Evolutionary conservation across 805 yeast species (phyloP).

Genomic region (Babjeviella inositovora): DNA sequence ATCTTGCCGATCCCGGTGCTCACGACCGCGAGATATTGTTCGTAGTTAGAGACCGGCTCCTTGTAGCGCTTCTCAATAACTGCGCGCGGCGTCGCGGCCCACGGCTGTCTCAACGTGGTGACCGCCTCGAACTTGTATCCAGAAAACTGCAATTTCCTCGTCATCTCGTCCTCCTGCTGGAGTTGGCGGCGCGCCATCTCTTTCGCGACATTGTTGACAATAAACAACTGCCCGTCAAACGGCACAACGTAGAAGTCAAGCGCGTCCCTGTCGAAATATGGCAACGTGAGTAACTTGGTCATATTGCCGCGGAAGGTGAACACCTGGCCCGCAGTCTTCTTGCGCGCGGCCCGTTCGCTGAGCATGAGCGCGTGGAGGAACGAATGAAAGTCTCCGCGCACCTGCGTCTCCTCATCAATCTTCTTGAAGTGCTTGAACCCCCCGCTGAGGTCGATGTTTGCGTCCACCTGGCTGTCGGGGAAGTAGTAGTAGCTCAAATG

Average conservation of each 20-base stretch:
- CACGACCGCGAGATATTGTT: slow-evolving; percentile 71
- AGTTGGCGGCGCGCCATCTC: slow-evolving; percentile 11
- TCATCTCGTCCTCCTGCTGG: slow-evolving; percentile 12
- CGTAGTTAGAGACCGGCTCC: slow-evolving; percentile 47
- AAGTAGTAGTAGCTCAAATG: slow-evolving; percentile 62
- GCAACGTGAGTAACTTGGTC: slow-evolving; percentile 55
- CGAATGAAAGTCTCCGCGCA: too few relatives aligned
- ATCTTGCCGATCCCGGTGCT: slow-evolving; percentile 70
- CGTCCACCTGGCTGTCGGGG: slow-evolving; percentile 56
- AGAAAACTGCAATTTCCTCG: slow-evolving; percentile 28
- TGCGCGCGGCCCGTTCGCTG: slow-evolving; percentile 13
- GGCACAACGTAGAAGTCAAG: slow-evolving; percentile 46
- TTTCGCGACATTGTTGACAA: slow-evolving; percentile 25
- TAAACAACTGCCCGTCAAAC: slow-evolving; percentile 64
- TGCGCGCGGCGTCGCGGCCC: slow-evolving; percentile 51
- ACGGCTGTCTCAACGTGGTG: slow-evolving; percentile 61
- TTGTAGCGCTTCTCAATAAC: slow-evolving; percentile 53
- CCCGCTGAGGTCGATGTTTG: slow-evolving; percentile 38
- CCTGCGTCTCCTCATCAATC: slow-evolving; percentile 35
- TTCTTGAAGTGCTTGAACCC: slow-evolving; percentile 48
- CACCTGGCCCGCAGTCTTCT: slow-evolving; percentile 44
- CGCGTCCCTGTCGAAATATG: slow-evolving; percentile 39
- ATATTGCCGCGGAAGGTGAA: slow-evolving; percentile 78
- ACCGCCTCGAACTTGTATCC: slow-evolving; percentile 82
- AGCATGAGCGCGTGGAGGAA: too few relatives aligned